phyloP scores from a whole-genome alignment of 2,329 filamentous ascomycete species.

The Herpomyces periplanetae region DNA sequence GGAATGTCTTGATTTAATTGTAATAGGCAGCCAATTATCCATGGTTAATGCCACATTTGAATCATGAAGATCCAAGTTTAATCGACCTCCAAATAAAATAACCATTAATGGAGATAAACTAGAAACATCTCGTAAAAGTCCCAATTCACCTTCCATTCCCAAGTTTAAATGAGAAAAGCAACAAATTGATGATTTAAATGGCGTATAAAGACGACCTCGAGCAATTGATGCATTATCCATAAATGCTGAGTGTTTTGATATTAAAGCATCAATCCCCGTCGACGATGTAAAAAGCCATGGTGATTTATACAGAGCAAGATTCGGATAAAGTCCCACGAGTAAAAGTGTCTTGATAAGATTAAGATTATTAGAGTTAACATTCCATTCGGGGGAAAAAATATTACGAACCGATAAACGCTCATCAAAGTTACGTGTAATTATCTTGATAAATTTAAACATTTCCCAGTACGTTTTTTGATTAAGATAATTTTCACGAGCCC shows the following conservation, averaged over 20 bases:
- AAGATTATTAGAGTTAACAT: constrained; percentile 10
- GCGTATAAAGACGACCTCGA: constrained; percentile 2
- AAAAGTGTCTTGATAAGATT: constrained; percentile 11
- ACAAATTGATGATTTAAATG: background rate
- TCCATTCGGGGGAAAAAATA: constrained; percentile 8
- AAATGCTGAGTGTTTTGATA: constrained; percentile 5
- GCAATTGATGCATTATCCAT: constrained; percentile 3
- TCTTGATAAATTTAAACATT: constrained; percentile 7
- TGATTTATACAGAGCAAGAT: constrained; percentile 8
- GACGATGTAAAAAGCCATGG: constrained; percentile 5
- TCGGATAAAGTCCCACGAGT: constrained; percentile 10
- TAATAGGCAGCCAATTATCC: constrained; percentile 2
- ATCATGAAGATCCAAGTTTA: background rate
- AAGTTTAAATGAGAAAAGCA: constrained; percentile 2
- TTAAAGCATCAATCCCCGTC: constrained; percentile 4
- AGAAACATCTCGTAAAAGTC: constrained; percentile 5
- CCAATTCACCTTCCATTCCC: constrained; percentile 1
- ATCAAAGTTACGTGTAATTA: constrained; percentile 8
- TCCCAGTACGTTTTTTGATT: constrained; percentile 7
- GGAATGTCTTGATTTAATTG: no score
- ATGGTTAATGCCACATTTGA: no score
- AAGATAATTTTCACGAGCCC: constrained; percentile 6
- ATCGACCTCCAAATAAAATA: constrained; percentile 5
- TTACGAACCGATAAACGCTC: constrained; percentile 6
- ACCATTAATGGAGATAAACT: constrained; percentile 5